Base-by-base conservation (phyloP, 805 yeast species). In the Wickerhamomyces strasburgensis region DNA sequence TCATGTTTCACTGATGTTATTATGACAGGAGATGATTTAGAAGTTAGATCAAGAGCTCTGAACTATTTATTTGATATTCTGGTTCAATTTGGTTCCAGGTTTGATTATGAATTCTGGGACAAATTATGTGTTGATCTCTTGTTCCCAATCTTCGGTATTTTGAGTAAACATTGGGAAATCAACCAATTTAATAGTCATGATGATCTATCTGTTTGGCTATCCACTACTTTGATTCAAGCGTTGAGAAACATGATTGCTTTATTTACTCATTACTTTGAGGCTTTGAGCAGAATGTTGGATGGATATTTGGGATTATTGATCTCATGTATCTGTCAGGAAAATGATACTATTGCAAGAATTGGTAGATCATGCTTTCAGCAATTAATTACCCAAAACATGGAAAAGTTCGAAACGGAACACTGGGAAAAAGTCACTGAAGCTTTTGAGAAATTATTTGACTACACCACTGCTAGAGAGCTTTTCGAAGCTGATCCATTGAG, bases 151-250 rank as follows among this genome's bases (percentile, higher is more conserved):
- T 93, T 93, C 61, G 78, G 79, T 14, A 84, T 87, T 6, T 68
- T 93, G 47, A 76, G 82, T 35, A 73, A 75, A 29, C 83, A 80
- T 52, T 84, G 93, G 80, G 83, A 79, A 46, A 72, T 81, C 39
- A 73, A 74, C 42, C 76, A 77, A 40, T 77, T 74, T 46, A 76
- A 74, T 47, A 74, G 73, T 36, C 84, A 80, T 48, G 98, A 90
- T 58, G 94, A 84, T 43, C 61, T 87, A 48, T 85, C 96, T 33
- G 95, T 94, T 11, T 93, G 99, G 99, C 65, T 93, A 33, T 87
- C 96, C 0, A 89, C 98, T 0, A 93, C 99, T 1, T 72, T 93
- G 60, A 88, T 94, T 45, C 98, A 93, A 61, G 98, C 98, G 0
- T 67, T 94, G 56, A 78, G 94, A 58, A 85, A 85, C 52, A 75